phyloP scores from a whole-genome alignment of 1,139 yeast genomes.

The Pichia terricola region DNA sequence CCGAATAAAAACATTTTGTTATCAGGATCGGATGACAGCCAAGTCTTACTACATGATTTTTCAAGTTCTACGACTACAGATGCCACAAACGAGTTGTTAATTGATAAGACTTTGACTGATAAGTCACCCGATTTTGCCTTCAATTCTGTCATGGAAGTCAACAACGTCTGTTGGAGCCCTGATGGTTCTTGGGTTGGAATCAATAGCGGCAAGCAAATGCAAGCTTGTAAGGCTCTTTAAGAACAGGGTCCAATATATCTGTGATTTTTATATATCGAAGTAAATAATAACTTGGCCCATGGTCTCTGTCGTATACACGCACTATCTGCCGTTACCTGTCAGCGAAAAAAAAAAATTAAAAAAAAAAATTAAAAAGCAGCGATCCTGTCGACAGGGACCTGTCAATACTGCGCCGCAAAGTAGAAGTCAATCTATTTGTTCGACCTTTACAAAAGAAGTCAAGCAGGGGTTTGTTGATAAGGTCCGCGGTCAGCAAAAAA shows the following conservation, averaged over 20 bases:
- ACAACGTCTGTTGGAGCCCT: constrained; percentile 67
- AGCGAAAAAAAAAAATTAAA: no score
- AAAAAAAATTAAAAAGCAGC: no score
- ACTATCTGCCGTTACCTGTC: no score
- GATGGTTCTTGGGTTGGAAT: constrained; percentile 77
- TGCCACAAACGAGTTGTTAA: no score
- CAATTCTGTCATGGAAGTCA: constrained; percentile 58
- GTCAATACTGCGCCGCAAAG: no score
- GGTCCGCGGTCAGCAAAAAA: no score
- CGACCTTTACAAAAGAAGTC: no score
- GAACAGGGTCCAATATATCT: neutral
- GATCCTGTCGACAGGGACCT: no score
- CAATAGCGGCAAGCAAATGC: constrained; percentile 72
- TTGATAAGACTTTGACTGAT: constrained; percentile 1
- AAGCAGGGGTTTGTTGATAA: no score
- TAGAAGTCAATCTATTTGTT: no score
- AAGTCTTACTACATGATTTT: constrained; percentile 79
- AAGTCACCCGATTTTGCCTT: constrained; percentile 42
- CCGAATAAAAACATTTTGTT: constrained; percentile 61
- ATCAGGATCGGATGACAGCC: constrained; percentile 87
- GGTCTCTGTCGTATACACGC: no score
- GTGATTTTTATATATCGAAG: neutral
- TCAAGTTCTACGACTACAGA: neutral
- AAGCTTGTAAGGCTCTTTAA: constrained; percentile 39
- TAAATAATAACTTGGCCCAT: no score